Evolutionary conservation across 2,329 filamentous ascomycete genomes (phyloP).

Genomic region (Seiridium cupressi): DNA sequence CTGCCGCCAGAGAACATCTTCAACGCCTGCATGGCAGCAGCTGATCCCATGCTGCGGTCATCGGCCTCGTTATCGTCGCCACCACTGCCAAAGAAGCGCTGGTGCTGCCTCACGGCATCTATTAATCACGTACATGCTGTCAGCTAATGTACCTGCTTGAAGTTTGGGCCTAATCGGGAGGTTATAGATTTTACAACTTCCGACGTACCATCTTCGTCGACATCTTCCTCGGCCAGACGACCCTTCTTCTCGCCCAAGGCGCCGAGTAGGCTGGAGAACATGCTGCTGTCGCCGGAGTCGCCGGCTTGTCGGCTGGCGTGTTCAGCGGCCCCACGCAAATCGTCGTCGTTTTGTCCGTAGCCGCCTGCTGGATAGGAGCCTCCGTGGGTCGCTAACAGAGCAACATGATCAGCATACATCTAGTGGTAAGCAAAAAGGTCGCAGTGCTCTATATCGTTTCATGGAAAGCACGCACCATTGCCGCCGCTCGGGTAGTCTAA

Average conservation of each 20-base stretch:
- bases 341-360: slow-evolving; percentile 38
- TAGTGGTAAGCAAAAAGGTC: not conserved
- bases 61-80: slow-evolving; percentile 45
- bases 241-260: slow-evolving; percentile 48
- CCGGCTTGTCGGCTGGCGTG: slow-evolving; percentile 47
- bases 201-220: slow-evolving; percentile 48
- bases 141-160: no score
- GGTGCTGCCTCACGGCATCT: slow-evolving; percentile 73
- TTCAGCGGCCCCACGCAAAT: slow-evolving; percentile 45
- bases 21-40: slow-evolving; percentile 78
- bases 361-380: slow-evolving; percentile 30
- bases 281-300: slow-evolving; percentile 40
- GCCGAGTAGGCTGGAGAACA: slow-evolving; percentile 49
- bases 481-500: slow-evolving; percentile 1
- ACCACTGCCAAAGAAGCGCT: slow-evolving; percentile 64
- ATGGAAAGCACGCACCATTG: not conserved
- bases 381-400: slow-evolving; percentile 23
- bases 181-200: no score
- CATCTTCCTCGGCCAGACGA: slow-evolving; percentile 41
- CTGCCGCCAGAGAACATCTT: slow-evolving; percentile 71
- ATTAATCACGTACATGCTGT: not conserved
- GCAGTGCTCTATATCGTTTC: not conserved
- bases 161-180: no score
- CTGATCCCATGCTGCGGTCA: slow-evolving; percentile 59
- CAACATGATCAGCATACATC: not conserved